Base-by-base conservation (phyloP, 192 early-diverging fungal genomes). In the Backusella liffmaniae region DNA sequence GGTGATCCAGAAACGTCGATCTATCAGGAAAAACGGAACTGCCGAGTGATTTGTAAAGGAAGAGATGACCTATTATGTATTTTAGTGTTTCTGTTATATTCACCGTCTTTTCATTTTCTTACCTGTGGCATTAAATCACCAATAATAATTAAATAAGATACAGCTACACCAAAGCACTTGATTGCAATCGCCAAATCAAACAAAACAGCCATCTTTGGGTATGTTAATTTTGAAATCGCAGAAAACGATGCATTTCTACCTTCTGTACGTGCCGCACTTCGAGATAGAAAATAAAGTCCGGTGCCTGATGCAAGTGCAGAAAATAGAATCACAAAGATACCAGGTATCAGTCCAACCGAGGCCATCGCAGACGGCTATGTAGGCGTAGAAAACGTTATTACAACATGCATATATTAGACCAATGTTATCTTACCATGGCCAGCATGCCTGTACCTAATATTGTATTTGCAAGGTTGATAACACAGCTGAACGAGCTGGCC, bases 381-480 rank as follows among this genome's bases (percentile, higher is more conserved):
- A 26, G 26, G 26, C 26, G 26, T 26, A 26, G 26, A 26, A 26
- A 0, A 26, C 0, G 26, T 26, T 26, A 32, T 32, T 32, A 32
- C 32, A 32, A 32, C 32, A 32, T 32, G 32, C 32, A 32, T 32
- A 32, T 32, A 32, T 32, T 32, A 32, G 32, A 3, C 32, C 32
- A 3, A 3, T 32, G 3, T 32, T 3, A 44, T 16, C 42, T 59
- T 86, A 93, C 92, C 98, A 99, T 97, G 39, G 97, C 97, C 30
- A 99, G 84, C 95, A 99, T 97, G 4, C 97, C 98, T 53, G 92
- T 91, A n/a, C 97, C 97, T 10, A 99, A 84, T 78, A 99, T 97
- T 0, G 97, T 99, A 77, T 99, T 99, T 44, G 92, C 88, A 41
- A 99, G 85, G 79, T 98, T 99, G 70, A 96, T 88, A 8, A 87